A percentile compares a stretch with the other conserved stretches of the same genome.
Conservation (phyloP, 768 basidiomycete genomes). For the Tulasnella sp. region DNA sequence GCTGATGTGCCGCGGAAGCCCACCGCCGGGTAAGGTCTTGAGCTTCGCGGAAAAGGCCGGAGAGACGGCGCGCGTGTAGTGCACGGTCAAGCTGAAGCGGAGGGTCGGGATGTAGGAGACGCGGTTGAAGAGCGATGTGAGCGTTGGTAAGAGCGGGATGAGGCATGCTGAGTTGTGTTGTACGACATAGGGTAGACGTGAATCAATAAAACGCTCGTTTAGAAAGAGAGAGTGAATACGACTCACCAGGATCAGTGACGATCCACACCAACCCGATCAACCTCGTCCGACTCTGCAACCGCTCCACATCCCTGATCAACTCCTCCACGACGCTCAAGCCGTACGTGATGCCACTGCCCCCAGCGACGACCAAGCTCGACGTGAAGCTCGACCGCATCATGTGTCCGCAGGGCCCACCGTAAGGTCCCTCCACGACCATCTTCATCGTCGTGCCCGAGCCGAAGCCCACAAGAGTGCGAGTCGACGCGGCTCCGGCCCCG, state of each 20-base stretch:
- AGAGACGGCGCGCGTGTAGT: slow-evolving; percentile 52
- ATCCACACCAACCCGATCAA: slow-evolving; percentile 65
- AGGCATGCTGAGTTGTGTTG: slow-evolving; percentile 42
- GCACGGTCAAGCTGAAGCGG: slow-evolving; percentile 50
- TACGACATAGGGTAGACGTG: background rate
- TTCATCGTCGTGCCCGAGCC: slow-evolving; percentile 44
- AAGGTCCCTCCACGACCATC: slow-evolving; percentile 63
- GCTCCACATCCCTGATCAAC: slow-evolving; percentile 48
- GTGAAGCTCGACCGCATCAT: slow-evolving; percentile 61
- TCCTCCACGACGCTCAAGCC: slow-evolving; percentile 61
- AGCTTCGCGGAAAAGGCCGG: background rate
- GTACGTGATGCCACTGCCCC: slow-evolving; percentile 75
- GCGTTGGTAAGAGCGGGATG: slow-evolving; percentile 48
- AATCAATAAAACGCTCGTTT: slow-evolving; percentile 49
- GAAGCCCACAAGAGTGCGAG: slow-evolving; percentile 38
- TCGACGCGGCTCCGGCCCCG: slow-evolving; percentile 59
- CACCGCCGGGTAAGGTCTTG: background rate
- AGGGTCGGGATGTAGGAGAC: slow-evolving; percentile 39
- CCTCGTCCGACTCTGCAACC: slow-evolving; percentile 52
- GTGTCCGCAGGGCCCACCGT: slow-evolving; percentile 51
- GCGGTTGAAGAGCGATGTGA: slow-evolving; percentile 45
- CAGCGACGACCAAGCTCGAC: slow-evolving; percentile 64
- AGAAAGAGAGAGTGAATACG: slow-evolving; percentile 26
- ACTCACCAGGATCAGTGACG: slow-evolving; percentile 51
- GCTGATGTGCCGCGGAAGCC: background rate